Percentiles rank a stretch among this genome's conserved stretches.
phyloP scores from a whole-genome alignment of 176 grass and related monocot genomes.

The Oryza officinalis region DNA sequence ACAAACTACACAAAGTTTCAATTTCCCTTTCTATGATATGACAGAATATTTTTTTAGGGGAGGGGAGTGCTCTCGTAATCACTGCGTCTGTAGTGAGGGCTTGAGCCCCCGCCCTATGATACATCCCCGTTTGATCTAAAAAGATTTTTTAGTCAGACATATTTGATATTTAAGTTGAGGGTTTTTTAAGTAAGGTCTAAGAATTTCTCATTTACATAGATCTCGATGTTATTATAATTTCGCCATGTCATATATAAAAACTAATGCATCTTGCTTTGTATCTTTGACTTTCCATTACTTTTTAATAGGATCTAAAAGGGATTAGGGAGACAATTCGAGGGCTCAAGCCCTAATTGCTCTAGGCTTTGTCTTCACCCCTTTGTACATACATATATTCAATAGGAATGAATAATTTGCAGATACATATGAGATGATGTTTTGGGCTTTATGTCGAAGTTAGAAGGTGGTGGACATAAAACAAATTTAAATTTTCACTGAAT shows the following conservation, averaged over 20 bases:
- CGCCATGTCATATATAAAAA: not conserved
- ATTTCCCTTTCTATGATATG: too few species aligned
- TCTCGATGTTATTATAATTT: not conserved
- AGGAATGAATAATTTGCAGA: not conserved
- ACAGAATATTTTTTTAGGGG: too few species aligned
- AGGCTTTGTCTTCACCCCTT: too few species aligned
- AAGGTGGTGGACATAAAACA: not conserved
- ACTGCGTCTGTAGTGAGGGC: too few species aligned
- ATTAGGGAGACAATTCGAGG: not conserved
- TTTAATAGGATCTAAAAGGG: not conserved
- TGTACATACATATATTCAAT: too few species aligned
- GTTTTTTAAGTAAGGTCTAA: not conserved
- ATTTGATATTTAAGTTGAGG: not conserved
- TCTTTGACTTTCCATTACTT: not conserved
- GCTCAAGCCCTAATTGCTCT: too few species aligned
- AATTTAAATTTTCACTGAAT: too few species aligned
- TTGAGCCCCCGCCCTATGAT: too few species aligned
- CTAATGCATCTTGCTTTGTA: not conserved
- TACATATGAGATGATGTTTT: not conserved
- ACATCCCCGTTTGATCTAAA: not conserved
- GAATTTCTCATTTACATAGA: not conserved
- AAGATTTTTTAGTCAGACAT: not conserved
- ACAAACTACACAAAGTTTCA: too few species aligned
- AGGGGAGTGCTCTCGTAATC: too few species aligned
- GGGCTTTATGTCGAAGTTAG: not conserved